Evolutionary conservation across 2,329 filamentous ascomycete species (phyloP), one percentile per base, ranked within the genome.

Genomic region (Pezizomycotina sp.): DNA sequence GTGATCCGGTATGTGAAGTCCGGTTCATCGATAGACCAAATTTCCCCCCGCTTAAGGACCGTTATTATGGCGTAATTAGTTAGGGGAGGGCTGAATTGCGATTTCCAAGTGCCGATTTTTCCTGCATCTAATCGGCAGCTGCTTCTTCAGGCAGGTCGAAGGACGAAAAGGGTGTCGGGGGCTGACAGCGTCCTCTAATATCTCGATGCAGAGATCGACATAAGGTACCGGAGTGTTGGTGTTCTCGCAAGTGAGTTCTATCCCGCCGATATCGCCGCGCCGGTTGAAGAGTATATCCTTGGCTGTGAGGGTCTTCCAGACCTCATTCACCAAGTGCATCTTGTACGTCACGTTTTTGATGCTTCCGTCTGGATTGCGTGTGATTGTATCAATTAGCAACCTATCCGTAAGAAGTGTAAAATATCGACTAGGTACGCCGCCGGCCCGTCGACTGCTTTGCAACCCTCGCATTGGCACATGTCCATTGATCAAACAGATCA

Each of bases 181-280:
- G 4, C 30, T 27, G 3, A 45, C 34, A 9, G 37, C 32, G 1
- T 38, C 43, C 38, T 56, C 53, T 38, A 56, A 41, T 6, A 53
- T 38, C 36, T 57, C 54, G 31, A 50, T 52, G 7, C 41, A 49
- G 13, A 57, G 42, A 29, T 54, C 52, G 13, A 56, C 49, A 33
- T 53, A 53, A 3, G 55, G 53, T 0, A 57, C 5, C 1, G 45
- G 5, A 1, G 44, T 48, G 15, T 54, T 51, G 5, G 50, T 49
- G 32, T 57, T 56, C 5, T 23, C 38, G 24, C 51, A 53, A 3
- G 49, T 48, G 5, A 56, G 40, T 21, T 54, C 24, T 2, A 57
- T 24, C 19, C 45, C 19, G 4, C 21, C 36, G 2, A 57, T 28
- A 39, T 56, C 55, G 2, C 49, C 48, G 6, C 55, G 47, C 3